These are phyloP conservation scores for Colletotrichum sublineola DNA, from an alignment of 2,329 filamentous ascomycete genomes.

Conservation along the genomic window DNA sequence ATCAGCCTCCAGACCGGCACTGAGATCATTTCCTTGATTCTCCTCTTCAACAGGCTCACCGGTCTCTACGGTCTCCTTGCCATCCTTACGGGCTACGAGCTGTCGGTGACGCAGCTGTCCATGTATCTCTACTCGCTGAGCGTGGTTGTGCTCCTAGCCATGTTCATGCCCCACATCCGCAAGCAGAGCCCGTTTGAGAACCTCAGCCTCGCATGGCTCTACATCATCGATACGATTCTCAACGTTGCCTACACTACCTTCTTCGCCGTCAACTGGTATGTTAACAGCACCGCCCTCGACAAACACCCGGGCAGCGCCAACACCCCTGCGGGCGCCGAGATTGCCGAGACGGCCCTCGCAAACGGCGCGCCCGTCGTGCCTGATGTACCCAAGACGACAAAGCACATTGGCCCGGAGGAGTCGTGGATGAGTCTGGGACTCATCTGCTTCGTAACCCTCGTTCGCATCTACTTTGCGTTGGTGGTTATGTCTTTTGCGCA, in stretches of 20 bases:
- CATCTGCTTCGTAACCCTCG: constrained; percentile 78
- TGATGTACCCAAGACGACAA: constrained; percentile 40
- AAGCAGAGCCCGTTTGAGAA: constrained; percentile 83
- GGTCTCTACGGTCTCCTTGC: constrained; percentile 92
- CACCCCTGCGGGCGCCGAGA: constrained; percentile 35
- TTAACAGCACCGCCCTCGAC: constrained; percentile 65
- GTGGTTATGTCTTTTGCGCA: constrained; percentile 88
- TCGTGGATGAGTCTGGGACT: constrained; percentile 82
- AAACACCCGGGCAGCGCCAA: constrained; percentile 43
- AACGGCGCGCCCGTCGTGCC: constrained; percentile 41
- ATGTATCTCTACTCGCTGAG: constrained; percentile 91
- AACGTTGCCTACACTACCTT: constrained; percentile 85
- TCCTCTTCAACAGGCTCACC: constrained; percentile 92
- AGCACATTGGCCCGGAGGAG: constrained; percentile 61
- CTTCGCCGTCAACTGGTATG: constrained; percentile 89
- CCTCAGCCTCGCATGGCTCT: constrained; percentile 86
- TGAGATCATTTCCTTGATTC: constrained; percentile 84
- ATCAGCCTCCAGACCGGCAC: constrained; percentile 89
- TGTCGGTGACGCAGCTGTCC: constrained; percentile 85
- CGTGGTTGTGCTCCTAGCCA: constrained; percentile 75
- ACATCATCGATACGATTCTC: constrained; percentile 83
- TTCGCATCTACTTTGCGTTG: constrained; percentile 86
- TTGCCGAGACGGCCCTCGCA: constrained; percentile 38
- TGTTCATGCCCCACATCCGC: constrained; percentile 84
- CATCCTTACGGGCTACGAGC: constrained; percentile 85